These are phyloP conservation scores for Yamadazyma epiphylla DNA, from an alignment of 1,139 yeast genomes.

Conservation along the genomic window DNA sequence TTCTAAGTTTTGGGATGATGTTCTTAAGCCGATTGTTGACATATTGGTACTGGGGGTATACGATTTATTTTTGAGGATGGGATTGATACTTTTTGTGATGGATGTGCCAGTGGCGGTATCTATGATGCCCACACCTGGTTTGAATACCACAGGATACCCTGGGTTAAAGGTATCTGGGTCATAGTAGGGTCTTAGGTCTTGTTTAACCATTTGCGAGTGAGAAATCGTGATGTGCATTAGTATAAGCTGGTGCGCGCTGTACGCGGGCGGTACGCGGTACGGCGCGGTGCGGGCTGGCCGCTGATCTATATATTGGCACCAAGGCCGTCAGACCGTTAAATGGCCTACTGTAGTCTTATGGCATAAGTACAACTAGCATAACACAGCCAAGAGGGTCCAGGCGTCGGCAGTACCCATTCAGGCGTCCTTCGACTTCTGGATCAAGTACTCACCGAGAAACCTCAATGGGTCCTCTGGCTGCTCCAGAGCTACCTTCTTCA, in stretches of 20 bases:
- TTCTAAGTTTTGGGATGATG: slow-evolving; percentile 13
- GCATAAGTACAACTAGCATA: too few species aligned
- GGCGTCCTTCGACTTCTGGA: slow-evolving; percentile 38
- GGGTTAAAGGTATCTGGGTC: slow-evolving; percentile 67
- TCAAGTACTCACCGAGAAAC: slow-evolving; percentile 67
- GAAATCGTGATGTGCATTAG: too few species aligned
- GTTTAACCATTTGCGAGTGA: background rate
- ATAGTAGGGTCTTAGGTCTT: slow-evolving; percentile 62
- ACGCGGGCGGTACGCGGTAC: too few species aligned
- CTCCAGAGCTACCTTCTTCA: slow-evolving; percentile 53
- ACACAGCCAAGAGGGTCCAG: too few species aligned
- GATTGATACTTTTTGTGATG: slow-evolving; percentile 17
- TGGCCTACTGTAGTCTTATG: too few species aligned
- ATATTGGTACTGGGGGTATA: slow-evolving; percentile 3
- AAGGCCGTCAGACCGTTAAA: too few species aligned
- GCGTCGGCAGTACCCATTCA: too few species aligned
- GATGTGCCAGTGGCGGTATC: slow-evolving; percentile 37
- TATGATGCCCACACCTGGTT: slow-evolving; percentile 58
- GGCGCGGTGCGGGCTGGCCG: too few species aligned
- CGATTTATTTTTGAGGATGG: slow-evolving; percentile 11
- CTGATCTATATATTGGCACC: too few species aligned
- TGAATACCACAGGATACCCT: slow-evolving; percentile 58
- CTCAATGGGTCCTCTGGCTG: slow-evolving; percentile 69
- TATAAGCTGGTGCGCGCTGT: slow-evolving; percentile 6
- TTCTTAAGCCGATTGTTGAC: slow-evolving; percentile 12